phyloP scores from a whole-genome alignment of 1,139 yeast genomes.

The Suhomyces wounanorum region DNA sequence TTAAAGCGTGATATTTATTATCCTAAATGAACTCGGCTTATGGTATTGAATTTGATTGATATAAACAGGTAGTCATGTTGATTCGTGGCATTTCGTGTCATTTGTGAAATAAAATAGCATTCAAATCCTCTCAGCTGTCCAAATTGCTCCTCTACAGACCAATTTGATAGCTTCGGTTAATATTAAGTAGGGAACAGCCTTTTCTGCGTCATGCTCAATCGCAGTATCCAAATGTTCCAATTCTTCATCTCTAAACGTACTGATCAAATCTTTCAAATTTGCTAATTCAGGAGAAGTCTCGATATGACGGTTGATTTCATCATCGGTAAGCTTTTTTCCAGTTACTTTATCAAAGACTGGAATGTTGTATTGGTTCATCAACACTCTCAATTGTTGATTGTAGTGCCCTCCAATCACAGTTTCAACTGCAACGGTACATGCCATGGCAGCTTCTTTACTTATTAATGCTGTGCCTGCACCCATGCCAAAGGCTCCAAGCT shows the following conservation, averaged over 20 bases:
- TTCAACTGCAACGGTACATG: conserved; percentile 98
- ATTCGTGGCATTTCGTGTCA: neutral
- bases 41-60: neutral
- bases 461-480: conserved; percentile 86
- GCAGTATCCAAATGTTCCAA: conserved; percentile 95
- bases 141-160: conserved; percentile 85
- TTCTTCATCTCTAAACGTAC: conserved; percentile 89
- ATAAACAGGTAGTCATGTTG: neutral
- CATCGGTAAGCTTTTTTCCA: conserved; percentile 29
- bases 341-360: conserved; percentile 48
- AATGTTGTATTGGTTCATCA: conserved; percentile 59
- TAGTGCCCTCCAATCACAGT: conserved; percentile 97
- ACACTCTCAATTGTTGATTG: conserved; percentile 80
- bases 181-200: conserved; percentile 88
- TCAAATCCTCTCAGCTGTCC: conserved; percentile 82
- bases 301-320: conserved; percentile 28
- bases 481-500: conserved; percentile 80
- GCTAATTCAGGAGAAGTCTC: conserved; percentile 56
- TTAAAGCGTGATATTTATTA: neutral
- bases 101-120: neutral
- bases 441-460: conserved; percentile 98
- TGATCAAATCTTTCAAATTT: conserved; percentile 61
- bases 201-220: conserved; percentile 83
- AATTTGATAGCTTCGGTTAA: conserved; percentile 85
- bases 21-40: neutral